phyloP scores from a whole-genome alignment of 2,329 filamentous ascomycete genomes.

The Colletotrichum magnum region DNA sequence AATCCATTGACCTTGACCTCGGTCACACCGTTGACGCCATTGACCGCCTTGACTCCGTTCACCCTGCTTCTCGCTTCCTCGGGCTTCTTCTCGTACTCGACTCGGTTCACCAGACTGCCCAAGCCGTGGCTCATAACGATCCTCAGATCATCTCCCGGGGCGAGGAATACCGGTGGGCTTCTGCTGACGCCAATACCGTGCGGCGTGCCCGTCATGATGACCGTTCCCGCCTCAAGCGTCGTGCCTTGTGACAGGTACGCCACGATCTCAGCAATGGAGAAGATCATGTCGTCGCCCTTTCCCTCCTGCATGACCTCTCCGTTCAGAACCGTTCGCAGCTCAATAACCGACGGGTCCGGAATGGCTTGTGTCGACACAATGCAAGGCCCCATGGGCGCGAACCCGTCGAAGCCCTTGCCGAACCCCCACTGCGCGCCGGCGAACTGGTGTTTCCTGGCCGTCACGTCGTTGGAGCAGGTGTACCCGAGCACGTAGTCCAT shows the following conservation, averaged over 20 bases:
- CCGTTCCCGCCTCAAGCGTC: slow-evolving; percentile 45
- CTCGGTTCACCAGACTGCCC: slow-evolving; percentile 43
- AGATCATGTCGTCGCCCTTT: slow-evolving; percentile 45
- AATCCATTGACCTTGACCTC: slow-evolving; percentile 22
- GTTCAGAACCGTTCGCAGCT: slow-evolving; percentile 43
- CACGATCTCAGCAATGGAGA: slow-evolving; percentile 48
- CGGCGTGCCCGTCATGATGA: slow-evolving; percentile 48
- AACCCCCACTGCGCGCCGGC: slow-evolving; percentile 65
- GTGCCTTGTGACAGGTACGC: slow-evolving; percentile 45
- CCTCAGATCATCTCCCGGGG: slow-evolving; percentile 37
- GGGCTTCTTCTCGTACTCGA: slow-evolving; percentile 31
- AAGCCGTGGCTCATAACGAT: slow-evolving; percentile 43
- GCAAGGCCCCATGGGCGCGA: slow-evolving; percentile 59
- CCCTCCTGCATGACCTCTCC: slow-evolving; percentile 45
- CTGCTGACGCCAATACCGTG: slow-evolving; percentile 43
- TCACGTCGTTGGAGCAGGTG: slow-evolving; percentile 70
- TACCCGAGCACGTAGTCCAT: slow-evolving; percentile 68
- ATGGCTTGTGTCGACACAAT: slow-evolving; percentile 37
- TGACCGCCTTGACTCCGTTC: slow-evolving; percentile 4
- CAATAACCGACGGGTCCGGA: slow-evolving; percentile 25
- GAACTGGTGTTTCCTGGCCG: slow-evolving; percentile 64
- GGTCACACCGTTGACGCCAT: slow-evolving; percentile 25
- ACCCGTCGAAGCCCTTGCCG: slow-evolving; percentile 64
- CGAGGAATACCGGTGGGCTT: slow-evolving; percentile 41
- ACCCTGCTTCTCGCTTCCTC: neutral